Base-by-base conservation (phyloP, 306 rosid species). In the Dalbergia cochinchinensis region DNA sequence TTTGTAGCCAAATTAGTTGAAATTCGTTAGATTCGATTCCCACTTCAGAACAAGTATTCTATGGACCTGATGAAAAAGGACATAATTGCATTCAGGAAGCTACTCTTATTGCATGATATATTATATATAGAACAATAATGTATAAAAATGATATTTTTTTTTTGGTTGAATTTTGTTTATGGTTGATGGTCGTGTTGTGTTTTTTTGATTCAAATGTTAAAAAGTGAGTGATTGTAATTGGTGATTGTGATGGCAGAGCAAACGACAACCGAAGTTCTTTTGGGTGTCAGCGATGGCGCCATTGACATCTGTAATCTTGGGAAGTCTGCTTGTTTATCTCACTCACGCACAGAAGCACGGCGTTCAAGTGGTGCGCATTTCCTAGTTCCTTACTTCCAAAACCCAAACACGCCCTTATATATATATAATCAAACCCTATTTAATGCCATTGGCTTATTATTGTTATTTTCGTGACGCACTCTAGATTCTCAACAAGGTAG, bases 211-310 rank as follows among this genome's bases (percentile, higher is more conserved):
- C 9, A 48, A 48, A 12, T 2, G n/a, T 1, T 11, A 22, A 13
- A 42, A 20, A 67, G 11, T 1, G 59, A 74, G 33, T 45, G 70
- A 35, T 14, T 37, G 57, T 73, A 67, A 20, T 65, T 18, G 51
- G 62, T 60, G 18, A 45, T 22, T 76, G 68, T 61, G 76, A 65
- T 73, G 92, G 86, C 90, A 96, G 99, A 93, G 98, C 85, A 90
- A 96, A 87, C 88, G 42, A 73, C 80, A 65, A 65, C 98, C 99
- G 0, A 93, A 78, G 68, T 88, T 91, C 76, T 96, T 96, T 47
- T 96, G 98, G 98, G 89, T 93, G 62, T 91, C 99, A 60, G 99
- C 99, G 65, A 83, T 96, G 94, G 91, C 99, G 5, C 99, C 99
- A 8, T 60, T 96, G 66, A 83, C 91, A 2, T 89, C 91, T 0